Conservation (phyloP, 768 basidiomycete genomes). For the Mycena crocata region DNA sequence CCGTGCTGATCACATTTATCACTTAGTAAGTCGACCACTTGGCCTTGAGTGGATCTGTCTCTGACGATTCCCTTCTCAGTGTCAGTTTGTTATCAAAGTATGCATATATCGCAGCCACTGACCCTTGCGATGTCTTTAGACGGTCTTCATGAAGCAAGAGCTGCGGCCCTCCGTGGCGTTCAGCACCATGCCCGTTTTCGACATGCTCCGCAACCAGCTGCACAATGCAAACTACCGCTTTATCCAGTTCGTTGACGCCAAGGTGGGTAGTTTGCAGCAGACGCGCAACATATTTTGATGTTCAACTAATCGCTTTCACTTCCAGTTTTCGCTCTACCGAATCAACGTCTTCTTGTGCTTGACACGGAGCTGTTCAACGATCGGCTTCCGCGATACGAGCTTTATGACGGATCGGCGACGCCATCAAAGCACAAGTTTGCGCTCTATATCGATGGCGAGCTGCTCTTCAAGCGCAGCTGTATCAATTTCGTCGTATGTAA, state of each 20-base stretch:
- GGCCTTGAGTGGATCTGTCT: background rate
- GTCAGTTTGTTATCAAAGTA: background rate
- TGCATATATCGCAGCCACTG: background rate
- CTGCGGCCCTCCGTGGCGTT: conserved; percentile 57
- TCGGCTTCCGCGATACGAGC: conserved; percentile 65
- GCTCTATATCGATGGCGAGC: conserved; percentile 61
- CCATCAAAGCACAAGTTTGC: conserved; percentile 60
- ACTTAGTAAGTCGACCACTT: conserved; percentile 45
- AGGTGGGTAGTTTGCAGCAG: no score
- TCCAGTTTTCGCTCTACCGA: conserved; percentile 75
- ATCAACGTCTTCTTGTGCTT: conserved; percentile 55
- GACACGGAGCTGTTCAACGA: conserved; percentile 36
- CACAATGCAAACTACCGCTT: conserved; percentile 50
- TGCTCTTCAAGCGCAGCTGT: conserved; percentile 63
- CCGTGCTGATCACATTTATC: conserved; percentile 74
- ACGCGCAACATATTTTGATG: no score
- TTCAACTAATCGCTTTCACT: no score
- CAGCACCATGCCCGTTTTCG: conserved; percentile 71
- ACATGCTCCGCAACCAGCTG: conserved; percentile 67
- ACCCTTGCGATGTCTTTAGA: conserved; percentile 38
- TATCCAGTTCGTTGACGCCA: conserved; percentile 50
- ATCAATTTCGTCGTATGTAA: conserved; percentile 70
- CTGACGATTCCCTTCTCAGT: conserved; percentile 1
- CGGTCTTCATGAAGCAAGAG: conserved; percentile 53
- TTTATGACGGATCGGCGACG: conserved; percentile 53